Base-by-base conservation (phyloP, 2,329 filamentous ascomycete genomes). In the Fusarium fujikuroi region DNA sequence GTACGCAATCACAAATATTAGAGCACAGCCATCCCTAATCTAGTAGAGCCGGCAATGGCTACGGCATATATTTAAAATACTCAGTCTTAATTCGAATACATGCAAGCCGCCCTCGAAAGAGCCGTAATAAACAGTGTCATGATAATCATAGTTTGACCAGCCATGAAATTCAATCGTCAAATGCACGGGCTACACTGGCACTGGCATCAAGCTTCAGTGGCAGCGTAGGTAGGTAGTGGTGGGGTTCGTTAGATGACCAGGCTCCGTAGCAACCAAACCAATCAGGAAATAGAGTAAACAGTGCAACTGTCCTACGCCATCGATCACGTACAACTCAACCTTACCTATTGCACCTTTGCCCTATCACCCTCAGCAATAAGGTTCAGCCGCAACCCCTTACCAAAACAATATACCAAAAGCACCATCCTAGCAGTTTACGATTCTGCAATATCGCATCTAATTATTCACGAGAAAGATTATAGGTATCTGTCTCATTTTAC, bases 201-300 rank as follows among this genome's bases (percentile, higher is more conserved):
- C 32, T 18, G n/a, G 19, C n/a, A 21, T 43, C 39, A 39, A 57
- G 37, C 39, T 44, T 78, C 25, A 70, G 34, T 36, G 15, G 21
- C 39, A 40, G 39, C 40, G 15, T 32, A 15, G 32, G 32, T 16
- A 34, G 9, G 12, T 28, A 46, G 61, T 34, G 71, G 79, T 66
- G 76, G 80, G 70, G 69, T 78, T 25, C 72, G 7, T 40, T 23
- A 15, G 34, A 63, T 76, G 36, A 28, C 40, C 18, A 58, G 50
- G 60, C 72, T 70, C 75, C 77, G 63, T 77, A 56, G 79, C 79
- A 81, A 80, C 79, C 75, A 75, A 69, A 69, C 77, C 77, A 78
- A 79, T 79, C 73, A 76, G 75, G 74, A 69, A 80, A 74, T 74
- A 63, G 60, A 57, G 78, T 80, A 80, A 80, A 80, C 79, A 69